Percentiles rank a stretch among this genome's conserved stretches.
phyloP scores from a whole-genome alignment of 257 asterid genomes.

The Gentiana macrophylla region DNA sequence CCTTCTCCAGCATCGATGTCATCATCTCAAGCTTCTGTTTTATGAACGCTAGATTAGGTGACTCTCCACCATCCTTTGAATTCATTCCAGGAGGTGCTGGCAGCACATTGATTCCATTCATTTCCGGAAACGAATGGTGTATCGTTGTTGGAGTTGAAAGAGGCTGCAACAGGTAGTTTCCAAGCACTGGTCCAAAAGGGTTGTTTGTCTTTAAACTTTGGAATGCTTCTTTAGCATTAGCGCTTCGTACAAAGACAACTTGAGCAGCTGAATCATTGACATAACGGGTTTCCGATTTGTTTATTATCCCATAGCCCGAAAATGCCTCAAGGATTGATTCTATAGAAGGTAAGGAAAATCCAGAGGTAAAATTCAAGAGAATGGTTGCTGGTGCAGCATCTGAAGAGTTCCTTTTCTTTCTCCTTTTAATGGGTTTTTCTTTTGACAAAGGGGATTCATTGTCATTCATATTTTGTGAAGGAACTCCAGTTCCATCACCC shows the following conservation, averaged over 20 bases:
- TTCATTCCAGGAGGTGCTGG: conserved; percentile 10
- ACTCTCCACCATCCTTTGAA: conserved; percentile 10
- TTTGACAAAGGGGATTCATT: too few relatives aligned
- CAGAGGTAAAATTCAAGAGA: conserved; percentile 3
- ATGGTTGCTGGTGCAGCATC: conserved; percentile 8
- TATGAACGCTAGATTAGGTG: conserved; percentile 38
- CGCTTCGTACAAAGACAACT: conserved; percentile 5
- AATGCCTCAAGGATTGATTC: conserved; percentile 6
- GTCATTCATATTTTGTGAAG: too few relatives aligned
- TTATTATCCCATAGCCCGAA: conserved; percentile 1
- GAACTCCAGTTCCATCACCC: too few relatives aligned
- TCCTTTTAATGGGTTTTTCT: conserved; percentile 9
- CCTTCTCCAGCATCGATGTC: conserved; percentile 58
- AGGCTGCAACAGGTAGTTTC: not conserved
- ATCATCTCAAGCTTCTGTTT: conserved; percentile 70
- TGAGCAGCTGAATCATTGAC: conserved; percentile 3
- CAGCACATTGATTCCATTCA: conserved; percentile 9
- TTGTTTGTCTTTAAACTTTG: not conserved
- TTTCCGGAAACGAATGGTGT: conserved; percentile 14
- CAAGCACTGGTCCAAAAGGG: conserved; percentile 4
- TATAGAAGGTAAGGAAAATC: conserved; percentile 7
- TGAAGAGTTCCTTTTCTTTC: conserved; percentile 8
- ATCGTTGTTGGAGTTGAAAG: conserved; percentile 4
- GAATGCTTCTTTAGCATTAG: conserved; percentile 4
- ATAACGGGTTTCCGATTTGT: conserved; percentile 3